phyloP scores from a whole-genome alignment of 306 rosid species.

The Sphenostylis stenocarpa region DNA sequence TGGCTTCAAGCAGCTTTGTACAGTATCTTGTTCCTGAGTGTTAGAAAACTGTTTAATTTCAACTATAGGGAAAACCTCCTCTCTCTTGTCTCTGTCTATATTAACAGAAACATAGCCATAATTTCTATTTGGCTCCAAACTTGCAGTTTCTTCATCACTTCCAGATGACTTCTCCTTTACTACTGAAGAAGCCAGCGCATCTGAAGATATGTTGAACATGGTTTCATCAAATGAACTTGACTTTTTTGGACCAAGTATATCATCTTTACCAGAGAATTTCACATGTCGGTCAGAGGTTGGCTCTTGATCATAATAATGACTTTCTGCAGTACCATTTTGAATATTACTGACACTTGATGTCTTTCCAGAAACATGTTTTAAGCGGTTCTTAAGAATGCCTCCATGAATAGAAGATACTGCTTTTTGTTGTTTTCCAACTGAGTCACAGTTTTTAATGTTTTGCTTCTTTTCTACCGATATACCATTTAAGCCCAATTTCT shows the following conservation, averaged over 20 bases:
- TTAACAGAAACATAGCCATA: slow-evolving; percentile 27
- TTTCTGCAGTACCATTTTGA: slow-evolving; percentile 42
- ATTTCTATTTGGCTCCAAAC: slow-evolving; percentile 43
- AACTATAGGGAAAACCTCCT: slow-evolving; percentile 41
- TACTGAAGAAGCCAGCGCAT: slow-evolving; percentile 43
- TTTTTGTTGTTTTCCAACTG: slow-evolving; percentile 41
- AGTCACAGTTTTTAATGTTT: slow-evolving; percentile 34
- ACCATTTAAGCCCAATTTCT: slow-evolving; percentile 46
- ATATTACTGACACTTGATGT: slow-evolving; percentile 39
- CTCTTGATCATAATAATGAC: slow-evolving; percentile 36
- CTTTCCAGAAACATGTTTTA: slow-evolving; percentile 44
- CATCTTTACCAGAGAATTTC: slow-evolving; percentile 57
- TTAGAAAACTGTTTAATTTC: slow-evolving; percentile 56
- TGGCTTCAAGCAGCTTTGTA: slow-evolving; percentile 45
- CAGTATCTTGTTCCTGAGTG: slow-evolving; percentile 38
- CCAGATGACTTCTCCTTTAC: slow-evolving; percentile 48
- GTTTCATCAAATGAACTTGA: slow-evolving; percentile 46
- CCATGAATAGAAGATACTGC: slow-evolving; percentile 49
- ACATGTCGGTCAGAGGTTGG: slow-evolving; percentile 48
- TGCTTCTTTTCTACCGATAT: slow-evolving; percentile 48
- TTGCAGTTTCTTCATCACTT: slow-evolving; percentile 51
- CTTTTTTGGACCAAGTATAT: slow-evolving; percentile 49
- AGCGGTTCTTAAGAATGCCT: slow-evolving; percentile 60
- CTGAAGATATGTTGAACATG: slow-evolving; percentile 46
- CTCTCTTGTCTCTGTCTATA: slow-evolving; percentile 39